Conservation (phyloP, 1,284 basidiomycete species). For the Vanrija pseudolonga region DNA sequence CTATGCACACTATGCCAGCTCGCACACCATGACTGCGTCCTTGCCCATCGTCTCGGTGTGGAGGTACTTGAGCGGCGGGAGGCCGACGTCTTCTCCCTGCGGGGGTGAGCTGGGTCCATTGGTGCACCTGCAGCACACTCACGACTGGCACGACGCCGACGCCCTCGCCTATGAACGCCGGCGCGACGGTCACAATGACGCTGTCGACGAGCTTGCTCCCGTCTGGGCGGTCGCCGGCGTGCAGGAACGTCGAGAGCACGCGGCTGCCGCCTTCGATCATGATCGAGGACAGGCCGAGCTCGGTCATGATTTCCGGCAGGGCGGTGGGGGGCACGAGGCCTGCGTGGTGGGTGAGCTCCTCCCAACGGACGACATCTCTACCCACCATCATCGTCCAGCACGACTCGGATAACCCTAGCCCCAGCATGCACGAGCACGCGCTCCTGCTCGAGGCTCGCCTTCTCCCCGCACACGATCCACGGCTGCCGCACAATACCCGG, state of each 20-base stretch:
- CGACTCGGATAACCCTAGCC: constrained; percentile 40
- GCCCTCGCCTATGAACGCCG: constrained; percentile 72
- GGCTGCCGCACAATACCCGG: constrained; percentile 64
- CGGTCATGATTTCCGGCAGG: constrained; percentile 57
- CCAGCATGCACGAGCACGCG: constrained; percentile 44
- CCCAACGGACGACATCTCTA: too few species aligned
- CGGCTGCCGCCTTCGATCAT: constrained; percentile 95
- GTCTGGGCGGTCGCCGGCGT: constrained; percentile 28
- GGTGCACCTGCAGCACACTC: constrained; percentile 4
- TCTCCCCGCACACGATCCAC: constrained; percentile 61
- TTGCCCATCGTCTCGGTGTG: constrained; percentile 46
- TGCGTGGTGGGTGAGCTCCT: too few species aligned
- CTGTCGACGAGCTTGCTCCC: constrained; percentile 59
- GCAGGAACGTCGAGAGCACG: constrained; percentile 74
- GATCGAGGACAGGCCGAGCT: constrained; percentile 62
- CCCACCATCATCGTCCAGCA: constrained; percentile 48
- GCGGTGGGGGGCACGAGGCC: constrained; percentile 54
- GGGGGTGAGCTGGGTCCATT: neutral
- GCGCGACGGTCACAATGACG: constrained; percentile 77
- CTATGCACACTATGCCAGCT: neutral
- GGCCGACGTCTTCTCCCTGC: constrained; percentile 26
- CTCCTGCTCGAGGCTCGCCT: constrained; percentile 26
- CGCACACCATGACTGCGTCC: constrained; percentile 46
- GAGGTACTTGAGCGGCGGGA: constrained; percentile 32
- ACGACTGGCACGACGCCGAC: constrained; percentile 52